These are phyloP conservation scores for Aphanomyces cochlioides DNA, from an alignment of 352 stramenopile genomes.

Conservation along the genomic window DNA sequence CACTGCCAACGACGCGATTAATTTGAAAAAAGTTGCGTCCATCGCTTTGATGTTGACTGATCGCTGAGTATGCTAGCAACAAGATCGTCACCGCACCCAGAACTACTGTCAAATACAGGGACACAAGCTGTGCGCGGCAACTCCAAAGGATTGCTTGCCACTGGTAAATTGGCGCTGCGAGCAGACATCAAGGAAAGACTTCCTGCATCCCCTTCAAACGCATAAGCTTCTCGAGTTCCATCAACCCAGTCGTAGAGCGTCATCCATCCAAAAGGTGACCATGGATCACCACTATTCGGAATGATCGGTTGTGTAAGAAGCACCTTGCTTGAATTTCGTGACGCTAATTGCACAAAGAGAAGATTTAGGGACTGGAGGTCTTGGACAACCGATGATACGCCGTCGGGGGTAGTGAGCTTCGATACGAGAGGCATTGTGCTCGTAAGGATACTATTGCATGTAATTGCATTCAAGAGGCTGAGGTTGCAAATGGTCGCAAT, in stretches of 20 bases:
- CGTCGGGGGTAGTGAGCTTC: not conserved
- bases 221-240: constrained; percentile 6
- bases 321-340: not conserved
- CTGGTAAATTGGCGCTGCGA: not conserved
- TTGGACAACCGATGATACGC: not conserved
- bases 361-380: not conserved
- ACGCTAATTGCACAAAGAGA: not conserved
- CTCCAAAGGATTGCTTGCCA: constrained; percentile 17
- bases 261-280: not conserved
- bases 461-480: not conserved
- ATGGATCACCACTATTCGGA: not conserved
- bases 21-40: constrained; percentile 1
- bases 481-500: not conserved
- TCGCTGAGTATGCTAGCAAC: not conserved
- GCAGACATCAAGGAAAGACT: constrained; percentile 15
- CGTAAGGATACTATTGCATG: not conserved
- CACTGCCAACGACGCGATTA: constrained; percentile 16
- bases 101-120: constrained; percentile 17
- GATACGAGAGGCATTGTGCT: not conserved
- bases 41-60: not conserved
- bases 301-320: not conserved
- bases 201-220: constrained; percentile 5
- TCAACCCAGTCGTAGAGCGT: constrained; percentile 1
- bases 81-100: not conserved
- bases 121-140: constrained; percentile 15